Percentiles rank a stretch among this genome's conserved stretches.
These are phyloP conservation scores for Colletotrichum truncatum DNA, from an alignment of 2,329 filamentous ascomycete species.

Conservation along the genomic window DNA sequence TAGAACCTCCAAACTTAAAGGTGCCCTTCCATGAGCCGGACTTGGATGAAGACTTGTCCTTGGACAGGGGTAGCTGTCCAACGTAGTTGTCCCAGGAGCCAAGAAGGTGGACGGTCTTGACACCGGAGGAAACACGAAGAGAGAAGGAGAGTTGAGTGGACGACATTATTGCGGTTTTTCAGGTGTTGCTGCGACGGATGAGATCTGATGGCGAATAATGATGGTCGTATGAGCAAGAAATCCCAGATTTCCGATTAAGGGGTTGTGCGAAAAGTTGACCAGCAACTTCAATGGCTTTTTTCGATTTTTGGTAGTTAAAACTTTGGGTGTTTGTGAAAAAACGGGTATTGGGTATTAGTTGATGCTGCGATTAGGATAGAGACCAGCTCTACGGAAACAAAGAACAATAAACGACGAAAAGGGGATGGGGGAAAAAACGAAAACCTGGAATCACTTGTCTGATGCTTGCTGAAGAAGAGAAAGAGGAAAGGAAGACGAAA, in stretches of 20 bases:
- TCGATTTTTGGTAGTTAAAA: slow-evolving; percentile 3
- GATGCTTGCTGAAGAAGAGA: slow-evolving; percentile 73
- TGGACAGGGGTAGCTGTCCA: slow-evolving; percentile 92
- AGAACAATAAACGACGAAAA: slow-evolving; percentile 48
- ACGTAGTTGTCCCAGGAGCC: slow-evolving; percentile 98
- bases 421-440: slow-evolving; percentile 54
- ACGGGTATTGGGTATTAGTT: slow-evolving; percentile 36
- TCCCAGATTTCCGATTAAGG: slow-evolving; percentile 58
- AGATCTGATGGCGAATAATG: slow-evolving; percentile 23
- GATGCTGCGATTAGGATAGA: slow-evolving; percentile 48
- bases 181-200: slow-evolving; percentile 41
- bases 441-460: slow-evolving; percentile 62
- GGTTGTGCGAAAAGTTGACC: slow-evolving; percentile 54
- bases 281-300: slow-evolving; percentile 43
- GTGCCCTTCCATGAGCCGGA: slow-evolving; percentile 93
- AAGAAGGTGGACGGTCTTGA: slow-evolving; percentile 97
- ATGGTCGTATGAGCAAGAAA: slow-evolving; percentile 64
- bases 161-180: slow-evolving; percentile 73
- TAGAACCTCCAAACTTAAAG: slow-evolving; percentile 91
- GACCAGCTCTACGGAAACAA: slow-evolving; percentile 61
- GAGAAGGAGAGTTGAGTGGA: slow-evolving; percentile 94
- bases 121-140: slow-evolving; percentile 93
- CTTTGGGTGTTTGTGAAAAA: slow-evolving; percentile 32
- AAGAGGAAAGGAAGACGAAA: slow-evolving; percentile 53
- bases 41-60: slow-evolving; percentile 84